Conservation (phyloP, 768 basidiomycete species). For the Artomyces pyxidatus region DNA sequence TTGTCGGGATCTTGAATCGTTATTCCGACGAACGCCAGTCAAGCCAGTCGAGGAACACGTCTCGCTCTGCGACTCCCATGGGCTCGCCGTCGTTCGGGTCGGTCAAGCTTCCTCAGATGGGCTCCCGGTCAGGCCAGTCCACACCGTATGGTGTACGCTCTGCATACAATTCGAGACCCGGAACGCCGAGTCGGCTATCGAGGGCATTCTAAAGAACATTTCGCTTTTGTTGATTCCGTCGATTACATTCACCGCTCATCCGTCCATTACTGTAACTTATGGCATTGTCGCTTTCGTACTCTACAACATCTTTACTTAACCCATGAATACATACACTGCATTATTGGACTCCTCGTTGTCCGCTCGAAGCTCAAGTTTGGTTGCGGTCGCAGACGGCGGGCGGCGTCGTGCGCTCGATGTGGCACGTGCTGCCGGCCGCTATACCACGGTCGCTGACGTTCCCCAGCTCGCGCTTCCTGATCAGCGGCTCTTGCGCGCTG, state of each 20-base stretch:
- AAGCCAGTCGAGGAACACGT: conserved; percentile 49
- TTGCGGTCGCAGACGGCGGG: too few relatives aligned
- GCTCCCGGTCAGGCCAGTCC: conserved; percentile 49
- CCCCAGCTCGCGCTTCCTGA: too few relatives aligned
- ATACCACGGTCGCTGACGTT: too few relatives aligned
- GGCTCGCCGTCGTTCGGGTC: conserved; percentile 39
- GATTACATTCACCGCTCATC: conserved; percentile 8
- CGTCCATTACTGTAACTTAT: not conserved
- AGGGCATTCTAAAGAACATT: conserved; percentile 25
- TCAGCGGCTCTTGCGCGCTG: too few relatives aligned
- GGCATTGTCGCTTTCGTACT: too few relatives aligned
- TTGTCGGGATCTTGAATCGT: conserved; percentile 65
- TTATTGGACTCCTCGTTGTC: too few relatives aligned
- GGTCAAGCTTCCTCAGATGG: conserved; percentile 27
- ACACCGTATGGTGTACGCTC: conserved; percentile 40
- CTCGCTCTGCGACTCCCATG: conserved; percentile 60
- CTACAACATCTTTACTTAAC: too few relatives aligned
- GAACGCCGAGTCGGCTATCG: conserved; percentile 52
- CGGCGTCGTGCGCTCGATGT: too few relatives aligned
- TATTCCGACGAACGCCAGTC: conserved; percentile 60
- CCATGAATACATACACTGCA: too few relatives aligned
- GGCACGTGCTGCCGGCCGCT: too few relatives aligned
- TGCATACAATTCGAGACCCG: conserved; percentile 47
- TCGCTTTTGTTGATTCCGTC: too few relatives aligned
- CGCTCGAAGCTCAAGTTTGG: too few relatives aligned